phyloP scores from a whole-genome alignment of 352 stramenopile species.

The Phytophthora colocasiae region DNA sequence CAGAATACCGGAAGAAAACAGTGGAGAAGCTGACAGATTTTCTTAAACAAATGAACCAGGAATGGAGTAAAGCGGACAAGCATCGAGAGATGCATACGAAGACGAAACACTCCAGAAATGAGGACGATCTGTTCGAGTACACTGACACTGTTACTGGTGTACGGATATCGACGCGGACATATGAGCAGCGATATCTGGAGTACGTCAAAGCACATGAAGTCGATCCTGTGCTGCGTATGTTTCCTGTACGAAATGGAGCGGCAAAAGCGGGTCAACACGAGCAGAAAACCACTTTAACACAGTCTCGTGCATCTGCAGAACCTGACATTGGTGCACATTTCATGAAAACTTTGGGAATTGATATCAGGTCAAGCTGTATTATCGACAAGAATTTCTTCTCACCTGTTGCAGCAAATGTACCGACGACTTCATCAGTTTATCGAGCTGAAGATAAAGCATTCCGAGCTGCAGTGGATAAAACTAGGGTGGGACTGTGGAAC shows the following conservation, averaged over 20 bases:
- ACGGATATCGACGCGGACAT: constrained; percentile 40
- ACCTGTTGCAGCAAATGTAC: not conserved
- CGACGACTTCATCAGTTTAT: constrained; percentile 2
- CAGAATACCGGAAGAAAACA: constrained; percentile 53
- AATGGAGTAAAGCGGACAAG: constrained; percentile 53
- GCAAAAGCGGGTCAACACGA: not conserved
- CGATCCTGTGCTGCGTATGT: constrained; percentile 49
- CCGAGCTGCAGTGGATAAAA: constrained; percentile 28
- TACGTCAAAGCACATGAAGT: constrained; percentile 43
- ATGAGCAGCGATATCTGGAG: constrained; percentile 58
- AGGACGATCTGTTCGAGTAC: constrained; percentile 59
- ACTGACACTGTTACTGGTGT: constrained; percentile 51
- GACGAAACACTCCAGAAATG: constrained; percentile 35
- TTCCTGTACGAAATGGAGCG: constrained; percentile 9
- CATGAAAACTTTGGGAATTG: constrained; percentile 38
- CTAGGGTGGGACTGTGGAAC: constrained; percentile 32
- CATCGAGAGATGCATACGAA: constrained; percentile 50
- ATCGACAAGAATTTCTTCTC: constrained; percentile 49
- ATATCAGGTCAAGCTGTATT: constrained; percentile 51
- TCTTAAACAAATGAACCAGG: constrained; percentile 62
- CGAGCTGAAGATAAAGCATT: constrained; percentile 21
- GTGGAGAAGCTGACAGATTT: constrained; percentile 41
- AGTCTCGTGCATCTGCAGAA: not conserved
- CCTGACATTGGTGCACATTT: constrained; percentile 10
- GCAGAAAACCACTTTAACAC: not conserved